These are phyloP conservation scores for Xanthoconium separans DNA, from an alignment of 1,284 basidiomycete genomes.

Conservation along the genomic window DNA sequence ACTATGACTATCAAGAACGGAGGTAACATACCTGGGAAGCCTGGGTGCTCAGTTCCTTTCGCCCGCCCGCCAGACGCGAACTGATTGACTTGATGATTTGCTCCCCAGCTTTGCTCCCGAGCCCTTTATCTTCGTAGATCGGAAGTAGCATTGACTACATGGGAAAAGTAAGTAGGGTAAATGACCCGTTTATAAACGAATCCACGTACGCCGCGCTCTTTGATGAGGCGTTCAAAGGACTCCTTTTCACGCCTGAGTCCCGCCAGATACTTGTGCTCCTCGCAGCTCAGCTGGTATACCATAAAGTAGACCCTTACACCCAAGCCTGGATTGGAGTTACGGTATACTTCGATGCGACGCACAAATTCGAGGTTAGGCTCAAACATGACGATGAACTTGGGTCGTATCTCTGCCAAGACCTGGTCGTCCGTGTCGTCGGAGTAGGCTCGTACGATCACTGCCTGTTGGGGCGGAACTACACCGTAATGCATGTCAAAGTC, in stretches of 20 bases:
- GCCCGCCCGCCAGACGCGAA: conserved; percentile 85
- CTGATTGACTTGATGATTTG: conserved; percentile 84
- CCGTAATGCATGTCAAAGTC: conserved; percentile 85
- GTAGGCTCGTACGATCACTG: conserved; percentile 86
- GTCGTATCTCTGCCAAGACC: conserved; percentile 84
- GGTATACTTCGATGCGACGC: conserved; percentile 90
- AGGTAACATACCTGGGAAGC: conserved; percentile 61
- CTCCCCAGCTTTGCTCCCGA: conserved; percentile 43
- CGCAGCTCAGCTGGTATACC: conserved; percentile 89
- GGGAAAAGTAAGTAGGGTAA: not conserved
- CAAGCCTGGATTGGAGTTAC: conserved; percentile 76
- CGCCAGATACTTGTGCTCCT: conserved; percentile 94
- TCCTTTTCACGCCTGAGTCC: conserved; percentile 91
- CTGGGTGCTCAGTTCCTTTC: conserved; percentile 64
- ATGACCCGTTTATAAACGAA: not conserved
- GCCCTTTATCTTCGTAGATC: conserved; percentile 71
- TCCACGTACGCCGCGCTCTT: conserved; percentile 79
- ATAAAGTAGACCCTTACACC: conserved; percentile 94
- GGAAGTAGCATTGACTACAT: conserved; percentile 87
- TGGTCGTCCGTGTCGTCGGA: conserved; percentile 92
- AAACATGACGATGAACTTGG: conserved; percentile 92
- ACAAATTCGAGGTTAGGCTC: conserved; percentile 95
- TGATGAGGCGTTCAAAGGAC: conserved; percentile 91
- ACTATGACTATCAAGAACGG: not conserved
- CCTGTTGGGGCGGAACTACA: conserved; percentile 75